phyloP scores from a whole-genome alignment of 1,284 basidiomycete genomes.

The Melampsora larici-populina region DNA sequence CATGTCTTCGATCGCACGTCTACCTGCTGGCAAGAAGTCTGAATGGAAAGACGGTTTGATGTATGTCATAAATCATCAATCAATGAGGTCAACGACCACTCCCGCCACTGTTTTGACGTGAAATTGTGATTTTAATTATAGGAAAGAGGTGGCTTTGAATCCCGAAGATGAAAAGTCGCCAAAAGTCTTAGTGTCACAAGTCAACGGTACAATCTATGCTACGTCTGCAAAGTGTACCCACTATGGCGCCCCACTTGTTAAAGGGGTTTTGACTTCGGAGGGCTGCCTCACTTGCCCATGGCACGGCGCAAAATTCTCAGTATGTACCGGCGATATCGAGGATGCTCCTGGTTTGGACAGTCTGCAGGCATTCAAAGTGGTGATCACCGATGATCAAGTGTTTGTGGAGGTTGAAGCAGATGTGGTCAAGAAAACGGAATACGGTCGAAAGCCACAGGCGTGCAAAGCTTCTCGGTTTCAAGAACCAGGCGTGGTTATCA shows the following conservation, averaged over 20 bases:
- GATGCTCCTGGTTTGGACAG: constrained; percentile 83
- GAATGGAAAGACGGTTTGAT: constrained; percentile 39
- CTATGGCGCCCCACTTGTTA: constrained; percentile 52
- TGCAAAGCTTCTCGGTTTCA: background rate
- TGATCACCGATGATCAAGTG: constrained; percentile 69
- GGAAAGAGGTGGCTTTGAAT: constrained; percentile 34
- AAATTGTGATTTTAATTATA: background rate
- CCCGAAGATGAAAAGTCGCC: constrained; percentile 28
- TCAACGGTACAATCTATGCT: constrained; percentile 51
- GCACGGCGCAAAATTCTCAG: constrained; percentile 52
- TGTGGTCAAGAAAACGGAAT: constrained; percentile 57
- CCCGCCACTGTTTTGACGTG: background rate
- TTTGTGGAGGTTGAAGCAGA: constrained; percentile 69
- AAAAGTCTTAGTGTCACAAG: constrained; percentile 50
- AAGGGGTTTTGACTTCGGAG: constrained; percentile 50
- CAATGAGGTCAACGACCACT: too few relatives aligned
- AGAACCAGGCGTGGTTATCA: constrained; percentile 69
- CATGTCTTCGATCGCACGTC: constrained; percentile 17
- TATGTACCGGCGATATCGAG: constrained; percentile 60
- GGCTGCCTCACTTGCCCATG: constrained; percentile 53
- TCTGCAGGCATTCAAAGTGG: constrained; percentile 74
- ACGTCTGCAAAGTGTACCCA: constrained; percentile 53
- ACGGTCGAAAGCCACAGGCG: constrained; percentile 15
- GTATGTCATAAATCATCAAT: constrained; percentile 2
- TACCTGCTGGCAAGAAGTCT: constrained; percentile 17